A percentile compares a stretch with the other conserved stretches of the same genome.
Conservation (phyloP, 2,329 filamentous ascomycete species). For the Alternaria novae-zelandiae region DNA sequence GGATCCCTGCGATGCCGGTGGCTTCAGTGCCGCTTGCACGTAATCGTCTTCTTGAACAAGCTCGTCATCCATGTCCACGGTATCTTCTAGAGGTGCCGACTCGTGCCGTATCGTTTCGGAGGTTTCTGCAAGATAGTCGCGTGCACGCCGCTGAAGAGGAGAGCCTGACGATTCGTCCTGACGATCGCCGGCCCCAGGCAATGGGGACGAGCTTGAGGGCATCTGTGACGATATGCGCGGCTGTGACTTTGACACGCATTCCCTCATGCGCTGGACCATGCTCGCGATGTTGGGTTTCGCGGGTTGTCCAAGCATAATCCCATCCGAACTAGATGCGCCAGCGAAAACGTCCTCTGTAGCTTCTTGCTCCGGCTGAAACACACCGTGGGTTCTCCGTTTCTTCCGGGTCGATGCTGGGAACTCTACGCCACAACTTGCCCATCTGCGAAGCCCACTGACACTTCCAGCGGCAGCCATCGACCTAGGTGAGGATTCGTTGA, state of each 20-base stretch:
- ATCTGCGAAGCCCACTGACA: conserved; percentile 55
- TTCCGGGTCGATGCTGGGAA: conserved; percentile 54
- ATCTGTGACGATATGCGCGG: conserved; percentile 28
- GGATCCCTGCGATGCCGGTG: conserved; percentile 23
- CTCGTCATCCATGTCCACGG: conserved; percentile 7
- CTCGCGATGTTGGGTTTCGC: conserved; percentile 38
- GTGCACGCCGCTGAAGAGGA: conserved; percentile 38
- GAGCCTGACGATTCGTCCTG: conserved; percentile 30
- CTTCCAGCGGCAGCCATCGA: conserved; percentile 54
- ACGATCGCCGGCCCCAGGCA: conserved; percentile 46
- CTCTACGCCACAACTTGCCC: conserved; percentile 59
- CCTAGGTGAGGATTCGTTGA: conserved; percentile 55
- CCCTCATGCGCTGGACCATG: conserved; percentile 54
- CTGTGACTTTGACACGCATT: conserved; percentile 48
- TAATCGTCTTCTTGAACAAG: conserved; percentile 7
- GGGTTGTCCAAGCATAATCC: conserved; percentile 31
- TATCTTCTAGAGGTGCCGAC: conserved; percentile 3
- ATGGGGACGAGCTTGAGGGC: conserved; percentile 57
- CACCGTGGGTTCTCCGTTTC: conserved; percentile 46
- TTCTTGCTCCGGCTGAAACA: conserved; percentile 39
- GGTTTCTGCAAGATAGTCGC: conserved; percentile 15
- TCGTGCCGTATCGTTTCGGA: conserved; percentile 14
- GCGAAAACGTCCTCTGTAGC: conserved; percentile 36
- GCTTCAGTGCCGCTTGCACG: not conserved
- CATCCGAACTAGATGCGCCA: conserved; percentile 41